Evolutionary conservation across 1,284 basidiomycete species (phyloP).

Genomic region (Volvariella surrecta): DNA sequence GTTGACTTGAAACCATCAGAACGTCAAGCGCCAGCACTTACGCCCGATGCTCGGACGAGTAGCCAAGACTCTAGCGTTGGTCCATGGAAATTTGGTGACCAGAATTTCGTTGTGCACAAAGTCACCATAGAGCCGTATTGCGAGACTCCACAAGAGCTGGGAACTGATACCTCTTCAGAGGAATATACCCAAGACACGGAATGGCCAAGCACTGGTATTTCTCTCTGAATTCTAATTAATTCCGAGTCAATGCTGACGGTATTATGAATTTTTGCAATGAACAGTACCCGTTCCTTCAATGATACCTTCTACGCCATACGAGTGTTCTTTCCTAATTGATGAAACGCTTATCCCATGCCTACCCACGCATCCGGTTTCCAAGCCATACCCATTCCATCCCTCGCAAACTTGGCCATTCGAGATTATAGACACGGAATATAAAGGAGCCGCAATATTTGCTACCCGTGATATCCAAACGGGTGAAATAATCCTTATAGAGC

Average conservation of each 20-base stretch:
- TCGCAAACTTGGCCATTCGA: conserved; percentile 14
- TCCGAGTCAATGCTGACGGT: too few species aligned
- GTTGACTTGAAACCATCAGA: too few species aligned
- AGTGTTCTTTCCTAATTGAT: conserved; percentile 8
- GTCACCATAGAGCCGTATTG: conserved; percentile 3
- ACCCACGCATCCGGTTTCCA: conserved; percentile 1
- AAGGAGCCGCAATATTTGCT: conserved; percentile 30
- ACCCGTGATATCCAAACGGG: conserved; percentile 23
- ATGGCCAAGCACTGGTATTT: too few species aligned
- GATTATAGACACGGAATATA: conserved; percentile 19
- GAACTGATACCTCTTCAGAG: background rate
- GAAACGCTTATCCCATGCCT: conserved; percentile 4
- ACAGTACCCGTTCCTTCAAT: background rate
- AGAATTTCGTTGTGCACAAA: conserved; percentile 7
- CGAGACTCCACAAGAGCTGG: background rate
- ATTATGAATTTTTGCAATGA: too few species aligned
- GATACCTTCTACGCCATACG: background rate
- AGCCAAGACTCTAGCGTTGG: too few species aligned
- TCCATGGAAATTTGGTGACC: conserved; percentile 5
- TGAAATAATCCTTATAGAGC: conserved; percentile 25
- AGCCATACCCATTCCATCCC: conserved; percentile 2
- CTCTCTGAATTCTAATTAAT: too few species aligned
- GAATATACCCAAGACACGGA: background rate
- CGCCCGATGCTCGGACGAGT: too few species aligned
- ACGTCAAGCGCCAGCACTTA: too few species aligned